These are phyloP conservation scores for Pythium rishiriense DNA, from an alignment of 352 stramenopile genomes.

Conservation along the genomic window DNA sequence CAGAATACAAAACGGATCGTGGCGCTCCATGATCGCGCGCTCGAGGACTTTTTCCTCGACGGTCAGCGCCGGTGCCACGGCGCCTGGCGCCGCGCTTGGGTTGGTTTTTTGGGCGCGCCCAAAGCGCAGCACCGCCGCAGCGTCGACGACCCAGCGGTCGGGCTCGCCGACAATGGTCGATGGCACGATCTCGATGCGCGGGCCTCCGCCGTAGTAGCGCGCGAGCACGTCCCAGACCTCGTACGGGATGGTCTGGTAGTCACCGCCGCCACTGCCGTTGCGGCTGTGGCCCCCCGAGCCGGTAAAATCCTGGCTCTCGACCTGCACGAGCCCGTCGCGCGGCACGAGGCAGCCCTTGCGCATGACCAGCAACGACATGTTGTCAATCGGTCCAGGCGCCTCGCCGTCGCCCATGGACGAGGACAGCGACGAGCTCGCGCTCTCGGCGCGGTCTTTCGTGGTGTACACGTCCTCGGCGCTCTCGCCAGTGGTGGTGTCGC, in stretches of 20 bases:
- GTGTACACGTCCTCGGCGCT: neutral
- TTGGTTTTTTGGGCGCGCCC: slow-evolving; percentile 27
- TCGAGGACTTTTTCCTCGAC: slow-evolving; percentile 39
- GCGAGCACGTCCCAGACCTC: slow-evolving; percentile 78
- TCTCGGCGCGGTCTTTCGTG: slow-evolving; percentile 18
- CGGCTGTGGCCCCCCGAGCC: slow-evolving; percentile 17
- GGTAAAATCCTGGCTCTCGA: slow-evolving; percentile 13
- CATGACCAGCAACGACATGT: slow-evolving; percentile 58
- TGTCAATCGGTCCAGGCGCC: slow-evolving; percentile 52
- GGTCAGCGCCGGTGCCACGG: slow-evolving; percentile 20
- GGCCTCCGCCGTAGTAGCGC: slow-evolving; percentile 65
- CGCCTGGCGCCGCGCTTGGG: slow-evolving; percentile 24
- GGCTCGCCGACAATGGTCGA: slow-evolving; percentile 26
- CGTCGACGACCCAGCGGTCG: slow-evolving; percentile 29
- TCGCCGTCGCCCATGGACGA: slow-evolving; percentile 13
- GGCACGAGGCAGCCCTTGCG: slow-evolving; percentile 47
- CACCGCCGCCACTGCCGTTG: slow-evolving; percentile 20
- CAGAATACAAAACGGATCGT: slow-evolving; percentile 33
- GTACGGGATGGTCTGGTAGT: slow-evolving; percentile 63
- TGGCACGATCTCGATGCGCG: slow-evolving; percentile 53
- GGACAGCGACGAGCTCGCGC: slow-evolving; percentile 7
- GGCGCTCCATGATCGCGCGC: slow-evolving; percentile 48
- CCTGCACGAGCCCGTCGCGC: slow-evolving; percentile 41
- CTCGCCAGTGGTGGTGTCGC: slow-evolving; percentile 10
- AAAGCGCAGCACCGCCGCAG: slow-evolving; percentile 12